Base-by-base conservation (phyloP, 192 early-diverging fungal genomes). In the Kickxella alabastrina region DNA sequence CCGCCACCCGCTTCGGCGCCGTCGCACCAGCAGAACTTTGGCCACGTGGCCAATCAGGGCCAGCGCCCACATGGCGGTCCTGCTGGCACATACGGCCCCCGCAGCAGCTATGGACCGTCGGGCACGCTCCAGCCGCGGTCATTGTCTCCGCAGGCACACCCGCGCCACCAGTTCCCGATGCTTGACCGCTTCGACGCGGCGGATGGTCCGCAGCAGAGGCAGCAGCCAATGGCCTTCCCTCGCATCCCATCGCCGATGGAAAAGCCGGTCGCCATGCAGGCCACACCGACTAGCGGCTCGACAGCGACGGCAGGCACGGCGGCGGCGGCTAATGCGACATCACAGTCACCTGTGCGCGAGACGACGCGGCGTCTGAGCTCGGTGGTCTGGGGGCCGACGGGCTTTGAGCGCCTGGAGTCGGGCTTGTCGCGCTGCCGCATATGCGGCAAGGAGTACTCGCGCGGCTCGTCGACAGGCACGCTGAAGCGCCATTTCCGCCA, bases 271-370 rank as follows among this genome's bases (percentile, higher is more conserved):
- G 17, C 23, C 39, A 41, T 34, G 34, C 15, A 12, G 2, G 9
- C 32, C 18, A 21, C 2, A 3, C 2, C 51, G n/a, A 18, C n/a
- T 31, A 3, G 28, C 26, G 34, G 14, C 9, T 1, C 46, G 2
- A 12, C 49, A 21, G 25, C 49, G 0, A 18, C 38, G 12, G 31
- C 31, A 6, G 31, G 7, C 4, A 6, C 38, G 6, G 43, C 35
- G 6, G 34, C 24, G 10, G 40, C 48, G 4, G 38, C 49, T 2
- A 52, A 37, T 14, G 52, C 51, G 7, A 25, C 48, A 6, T 67
- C 72, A 48, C 72, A 75, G 56, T 75, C 72, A 25, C 72, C 72
- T 13, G 72, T 53, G 17, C 74, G 74, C 37, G 74, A 77, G 56
- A 69, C 74, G 7, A 70, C 67, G 5, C 54, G 74, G 35, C 67